A percentile compares a stretch with the other conserved stretches of the same genome.
Evolutionary conservation across 2,329 filamentous ascomycete species (phyloP).

Genomic region (Colletotrichum aenigma): DNA sequence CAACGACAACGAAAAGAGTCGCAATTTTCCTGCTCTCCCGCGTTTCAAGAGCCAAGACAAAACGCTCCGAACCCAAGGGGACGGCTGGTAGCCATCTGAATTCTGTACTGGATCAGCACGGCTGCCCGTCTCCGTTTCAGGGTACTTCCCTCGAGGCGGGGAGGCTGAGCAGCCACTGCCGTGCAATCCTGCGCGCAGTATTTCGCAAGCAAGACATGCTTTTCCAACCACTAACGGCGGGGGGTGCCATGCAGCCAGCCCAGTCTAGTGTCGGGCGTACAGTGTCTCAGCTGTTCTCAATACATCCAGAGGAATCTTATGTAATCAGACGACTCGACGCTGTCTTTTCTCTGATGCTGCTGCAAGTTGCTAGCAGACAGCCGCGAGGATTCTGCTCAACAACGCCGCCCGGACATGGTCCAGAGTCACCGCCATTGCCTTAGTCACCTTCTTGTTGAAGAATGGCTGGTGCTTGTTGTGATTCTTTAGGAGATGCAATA

Average conservation of each 20-base stretch:
- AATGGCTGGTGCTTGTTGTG: neutral
- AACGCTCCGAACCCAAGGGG: slow-evolving; percentile 8
- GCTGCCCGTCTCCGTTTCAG: slow-evolving; percentile 4
- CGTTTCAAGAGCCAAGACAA: slow-evolving; percentile 19
- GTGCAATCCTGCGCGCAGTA: neutral
- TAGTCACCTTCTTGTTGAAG: neutral
- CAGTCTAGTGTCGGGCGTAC: slow-evolving; percentile 8
- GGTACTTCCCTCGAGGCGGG: neutral
- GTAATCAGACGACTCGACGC: neutral
- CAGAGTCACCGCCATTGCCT: neutral
- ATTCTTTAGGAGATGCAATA: neutral
- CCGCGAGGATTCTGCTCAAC: neutral
- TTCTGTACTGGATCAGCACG: neutral
- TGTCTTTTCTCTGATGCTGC: neutral
- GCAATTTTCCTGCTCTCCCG: neutral
- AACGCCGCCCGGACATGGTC: neutral
- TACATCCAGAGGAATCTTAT: neutral
- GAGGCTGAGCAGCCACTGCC: slow-evolving; percentile 1
- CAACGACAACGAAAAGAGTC: neutral
- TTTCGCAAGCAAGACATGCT: neutral
- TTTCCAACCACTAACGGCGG: neutral
- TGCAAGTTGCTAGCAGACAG: neutral
- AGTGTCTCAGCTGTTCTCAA: neutral
- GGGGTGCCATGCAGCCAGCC: neutral
- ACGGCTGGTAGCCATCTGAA: slow-evolving; percentile 2